These are phyloP conservation scores for Phytophthora podocarpi DNA, from an alignment of 352 stramenopile genomes.

Conservation along the genomic window DNA sequence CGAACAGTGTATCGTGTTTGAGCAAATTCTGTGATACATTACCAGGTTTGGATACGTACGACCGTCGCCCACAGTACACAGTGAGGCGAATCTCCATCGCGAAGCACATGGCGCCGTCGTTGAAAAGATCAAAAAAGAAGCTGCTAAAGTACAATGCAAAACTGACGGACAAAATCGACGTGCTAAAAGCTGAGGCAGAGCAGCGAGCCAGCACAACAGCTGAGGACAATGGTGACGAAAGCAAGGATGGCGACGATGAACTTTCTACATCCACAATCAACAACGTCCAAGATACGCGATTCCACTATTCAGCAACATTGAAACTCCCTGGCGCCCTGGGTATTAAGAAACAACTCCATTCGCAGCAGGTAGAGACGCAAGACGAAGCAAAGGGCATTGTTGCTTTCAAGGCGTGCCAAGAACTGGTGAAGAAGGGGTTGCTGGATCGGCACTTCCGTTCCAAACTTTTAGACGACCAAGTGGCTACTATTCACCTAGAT, in stretches of 20 bases:
- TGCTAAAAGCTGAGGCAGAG: slow-evolving; percentile 50
- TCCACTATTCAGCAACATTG: slow-evolving; percentile 70
- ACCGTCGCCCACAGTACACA: slow-evolving; percentile 76
- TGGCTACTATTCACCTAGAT: slow-evolving; percentile 42
- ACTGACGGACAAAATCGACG: slow-evolving; percentile 82
- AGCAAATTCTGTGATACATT: slow-evolving; percentile 85
- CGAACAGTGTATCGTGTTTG: slow-evolving; percentile 67
- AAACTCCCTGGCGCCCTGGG: slow-evolving; percentile 59
- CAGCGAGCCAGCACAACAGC: slow-evolving; percentile 34
- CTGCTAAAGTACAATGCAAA: slow-evolving; percentile 80
- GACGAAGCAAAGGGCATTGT: slow-evolving; percentile 81
- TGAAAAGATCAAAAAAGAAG: slow-evolving; percentile 77
- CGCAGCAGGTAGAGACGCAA: slow-evolving; percentile 62
- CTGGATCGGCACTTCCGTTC: slow-evolving; percentile 78
- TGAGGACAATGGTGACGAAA: slow-evolving; percentile 18
- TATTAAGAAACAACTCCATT: slow-evolving; percentile 70
- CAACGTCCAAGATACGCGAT: slow-evolving; percentile 34
- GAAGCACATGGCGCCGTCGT: slow-evolving; percentile 46
- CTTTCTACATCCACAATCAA: neutral
- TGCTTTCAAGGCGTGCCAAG: slow-evolving; percentile 80
- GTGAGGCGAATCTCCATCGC: slow-evolving; percentile 69
- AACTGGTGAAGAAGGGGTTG: slow-evolving; percentile 69
- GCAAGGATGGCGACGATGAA: slow-evolving; percentile 20
- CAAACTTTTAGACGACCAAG: slow-evolving; percentile 61
- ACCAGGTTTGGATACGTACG: slow-evolving; percentile 82